Percentiles rank a stretch among this genome's conserved stretches.
phyloP scores from a whole-genome alignment of 2,329 filamentous ascomycete genomes.

The Raffaelea arxii region DNA sequence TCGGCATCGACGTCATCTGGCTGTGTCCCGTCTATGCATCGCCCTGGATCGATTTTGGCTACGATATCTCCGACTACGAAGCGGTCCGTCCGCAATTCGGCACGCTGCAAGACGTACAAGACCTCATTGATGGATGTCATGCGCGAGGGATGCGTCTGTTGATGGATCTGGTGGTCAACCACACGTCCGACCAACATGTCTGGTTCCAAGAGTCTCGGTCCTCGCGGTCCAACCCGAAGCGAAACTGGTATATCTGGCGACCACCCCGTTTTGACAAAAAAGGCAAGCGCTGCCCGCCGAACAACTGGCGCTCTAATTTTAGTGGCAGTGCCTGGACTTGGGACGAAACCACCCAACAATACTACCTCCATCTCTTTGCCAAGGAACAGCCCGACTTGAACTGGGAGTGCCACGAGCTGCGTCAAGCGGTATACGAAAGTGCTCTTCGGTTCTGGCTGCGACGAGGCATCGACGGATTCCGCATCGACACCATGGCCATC shows the following conservation, averaged over 20 bases:
- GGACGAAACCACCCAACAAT: conserved; percentile 61
- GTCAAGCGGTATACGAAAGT: conserved; percentile 58
- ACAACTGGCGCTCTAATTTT: conserved; percentile 63
- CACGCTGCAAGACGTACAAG: conserved; percentile 55
- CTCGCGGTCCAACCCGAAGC: conserved; percentile 51
- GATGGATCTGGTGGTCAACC: conserved; percentile 69
- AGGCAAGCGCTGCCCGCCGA: conserved; percentile 58
- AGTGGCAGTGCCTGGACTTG: conserved; percentile 57
- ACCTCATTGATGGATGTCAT: conserved; percentile 49
- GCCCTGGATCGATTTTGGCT: conserved; percentile 50
- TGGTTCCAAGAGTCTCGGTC: conserved; percentile 62
- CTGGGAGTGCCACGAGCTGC: conserved; percentile 62
- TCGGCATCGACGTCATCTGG: conserved; percentile 56
- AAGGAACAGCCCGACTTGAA: conserved; percentile 58
- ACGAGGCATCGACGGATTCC: conserved; percentile 60
- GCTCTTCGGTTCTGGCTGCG: conserved; percentile 72
- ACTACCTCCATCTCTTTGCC: conserved; percentile 69
- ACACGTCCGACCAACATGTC: conserved; percentile 60
- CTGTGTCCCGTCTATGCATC: conserved; percentile 40
- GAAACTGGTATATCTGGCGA: conserved; percentile 41
- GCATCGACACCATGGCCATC: conserved; percentile 65
- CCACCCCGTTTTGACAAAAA: conserved; percentile 34
- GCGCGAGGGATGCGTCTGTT: conserved; percentile 45
- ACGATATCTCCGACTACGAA: conserved; percentile 58
- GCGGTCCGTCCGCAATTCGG: conserved; percentile 45